Percentiles rank a stretch among this genome's conserved stretches.
Evolutionary conservation across 345 rosid genomes (phyloP).

Genomic region (Eucalyptus marginata): DNA sequence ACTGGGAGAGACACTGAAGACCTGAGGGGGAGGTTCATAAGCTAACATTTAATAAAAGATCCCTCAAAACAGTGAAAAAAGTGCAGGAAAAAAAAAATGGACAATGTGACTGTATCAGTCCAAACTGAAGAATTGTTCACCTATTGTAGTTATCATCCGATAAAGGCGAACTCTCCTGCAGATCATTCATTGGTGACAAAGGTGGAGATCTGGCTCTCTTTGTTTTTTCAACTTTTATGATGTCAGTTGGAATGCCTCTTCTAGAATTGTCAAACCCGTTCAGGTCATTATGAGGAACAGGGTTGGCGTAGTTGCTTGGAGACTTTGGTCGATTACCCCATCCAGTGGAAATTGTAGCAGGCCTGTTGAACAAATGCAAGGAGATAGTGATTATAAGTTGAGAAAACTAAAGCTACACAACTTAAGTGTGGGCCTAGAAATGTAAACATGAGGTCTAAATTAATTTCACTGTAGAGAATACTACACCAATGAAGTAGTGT

Average conservation of each 20-base stretch:
- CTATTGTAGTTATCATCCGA: constrained; percentile 3
- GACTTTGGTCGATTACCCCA: constrained; percentile 19
- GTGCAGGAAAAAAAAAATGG: not conserved
- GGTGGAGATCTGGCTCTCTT: constrained; percentile 32
- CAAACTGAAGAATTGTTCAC: not conserved
- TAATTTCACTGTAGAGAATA: not conserved
- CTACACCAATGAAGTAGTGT: not conserved
- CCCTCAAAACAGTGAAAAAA: not conserved
- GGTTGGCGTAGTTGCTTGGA: constrained; percentile 12
- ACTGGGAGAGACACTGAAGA: constrained; percentile 30
- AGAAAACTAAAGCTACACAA: not conserved
- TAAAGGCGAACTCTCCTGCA: not conserved
- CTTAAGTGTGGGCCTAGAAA: not conserved
- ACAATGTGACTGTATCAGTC: not conserved
- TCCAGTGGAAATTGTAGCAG: constrained; percentile 16
- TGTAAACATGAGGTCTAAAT: not conserved
- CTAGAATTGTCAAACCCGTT: constrained; percentile 8
- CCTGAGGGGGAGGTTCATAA: constrained; percentile 8
- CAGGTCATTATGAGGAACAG: constrained; percentile 15
- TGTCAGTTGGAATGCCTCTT: constrained; percentile 7
- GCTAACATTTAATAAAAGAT: not conserved
- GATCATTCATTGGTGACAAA: constrained; percentile 6
- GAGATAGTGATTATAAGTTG: not conserved
- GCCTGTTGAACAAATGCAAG: constrained; percentile 17
- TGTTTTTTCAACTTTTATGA: constrained; percentile 22